These are phyloP conservation scores for Microdochium nivale DNA, from an alignment of 2,329 filamentous ascomycete genomes.

Conservation along the genomic window DNA sequence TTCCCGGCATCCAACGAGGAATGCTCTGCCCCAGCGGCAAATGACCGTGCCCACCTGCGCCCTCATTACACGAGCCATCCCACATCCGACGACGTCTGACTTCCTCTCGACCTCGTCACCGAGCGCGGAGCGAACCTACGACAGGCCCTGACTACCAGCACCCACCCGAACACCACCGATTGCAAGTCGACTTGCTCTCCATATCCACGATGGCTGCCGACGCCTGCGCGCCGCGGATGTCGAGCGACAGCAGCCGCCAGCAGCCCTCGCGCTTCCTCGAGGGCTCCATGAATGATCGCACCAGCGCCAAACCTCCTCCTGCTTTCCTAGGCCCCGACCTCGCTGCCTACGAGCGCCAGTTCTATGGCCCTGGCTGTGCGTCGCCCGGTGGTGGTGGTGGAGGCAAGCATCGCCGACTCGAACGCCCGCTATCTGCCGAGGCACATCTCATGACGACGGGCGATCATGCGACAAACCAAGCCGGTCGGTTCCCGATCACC, in stretches of 20 bases:
- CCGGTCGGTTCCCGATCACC: conserved; percentile 7
- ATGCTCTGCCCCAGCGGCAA: too few species aligned
- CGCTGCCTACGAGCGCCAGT: conserved; percentile 18
- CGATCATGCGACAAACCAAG: neutral
- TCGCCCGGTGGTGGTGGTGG: neutral
- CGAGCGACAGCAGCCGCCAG: conserved; percentile 26
- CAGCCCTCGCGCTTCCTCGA: conserved; percentile 52
- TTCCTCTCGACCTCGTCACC: too few species aligned
- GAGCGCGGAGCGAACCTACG: too few species aligned
- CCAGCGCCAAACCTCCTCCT: conserved; percentile 61
- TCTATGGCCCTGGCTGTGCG: conserved; percentile 8
- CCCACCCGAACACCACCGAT: neutral
- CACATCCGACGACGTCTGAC: too few species aligned
- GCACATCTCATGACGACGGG: conserved; percentile 5
- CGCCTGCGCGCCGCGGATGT: conserved; percentile 23
- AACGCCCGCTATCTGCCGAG: conserved; percentile 13
- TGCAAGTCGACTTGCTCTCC: neutral
- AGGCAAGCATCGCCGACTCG: conserved; percentile 6
- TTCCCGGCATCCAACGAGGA: too few species aligned
- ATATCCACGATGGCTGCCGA: conserved; percentile 15
- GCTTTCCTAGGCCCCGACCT: conserved; percentile 46
- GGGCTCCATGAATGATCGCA: conserved; percentile 78
- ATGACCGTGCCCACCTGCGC: too few species aligned
- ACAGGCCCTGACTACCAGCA: neutral
- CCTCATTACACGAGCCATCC: too few species aligned